These are phyloP conservation scores for Nymphaea thermarum DNA, from an alignment of 164 flowering plant species.

Conservation along the genomic window DNA sequence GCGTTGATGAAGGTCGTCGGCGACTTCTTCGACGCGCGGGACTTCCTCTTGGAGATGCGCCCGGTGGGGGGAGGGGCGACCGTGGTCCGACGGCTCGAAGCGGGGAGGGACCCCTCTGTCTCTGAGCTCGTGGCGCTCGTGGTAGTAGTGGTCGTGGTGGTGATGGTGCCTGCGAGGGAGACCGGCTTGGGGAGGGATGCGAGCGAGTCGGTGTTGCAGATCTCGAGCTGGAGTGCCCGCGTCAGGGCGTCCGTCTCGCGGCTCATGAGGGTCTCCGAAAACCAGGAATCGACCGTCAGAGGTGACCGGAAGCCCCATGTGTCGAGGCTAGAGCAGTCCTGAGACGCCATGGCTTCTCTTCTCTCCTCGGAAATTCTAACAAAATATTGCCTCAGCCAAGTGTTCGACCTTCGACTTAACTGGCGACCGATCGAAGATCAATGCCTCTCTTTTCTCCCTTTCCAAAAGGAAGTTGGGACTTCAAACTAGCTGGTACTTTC, in stretches of 20 bases:
- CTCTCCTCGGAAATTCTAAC: background rate
- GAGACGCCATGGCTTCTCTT: constrained; percentile 38
- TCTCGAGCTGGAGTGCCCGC: constrained; percentile 36
- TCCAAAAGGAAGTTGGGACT: too few species aligned
- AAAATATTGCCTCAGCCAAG: too few species aligned
- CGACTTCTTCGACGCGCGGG: constrained; percentile 62
- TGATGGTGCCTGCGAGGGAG: constrained; percentile 1
- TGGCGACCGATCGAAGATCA: too few species aligned
- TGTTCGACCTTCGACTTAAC: too few species aligned
- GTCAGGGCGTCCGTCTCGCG: constrained; percentile 63
- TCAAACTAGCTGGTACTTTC: too few species aligned
- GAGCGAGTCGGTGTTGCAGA: background rate
- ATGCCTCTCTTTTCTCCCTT: too few species aligned
- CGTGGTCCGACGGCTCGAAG: background rate
- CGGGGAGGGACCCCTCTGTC: background rate
- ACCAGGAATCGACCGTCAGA: constrained; percentile 40
- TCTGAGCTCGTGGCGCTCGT: constrained; percentile 7
- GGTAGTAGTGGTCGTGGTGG: background rate
- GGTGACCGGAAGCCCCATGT: constrained; percentile 31
- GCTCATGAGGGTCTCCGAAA: constrained; percentile 32
- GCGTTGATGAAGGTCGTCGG: constrained; percentile 83
- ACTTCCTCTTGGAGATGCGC: constrained; percentile 55
- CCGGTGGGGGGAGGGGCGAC: constrained; percentile 14
- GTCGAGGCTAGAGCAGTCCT: constrained; percentile 37
- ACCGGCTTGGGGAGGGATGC: background rate